Evolutionary conservation across 345 rosid species (phyloP), one percentile per base, ranked within the genome.

Genomic region (Euphorbia pulcherrima): DNA sequence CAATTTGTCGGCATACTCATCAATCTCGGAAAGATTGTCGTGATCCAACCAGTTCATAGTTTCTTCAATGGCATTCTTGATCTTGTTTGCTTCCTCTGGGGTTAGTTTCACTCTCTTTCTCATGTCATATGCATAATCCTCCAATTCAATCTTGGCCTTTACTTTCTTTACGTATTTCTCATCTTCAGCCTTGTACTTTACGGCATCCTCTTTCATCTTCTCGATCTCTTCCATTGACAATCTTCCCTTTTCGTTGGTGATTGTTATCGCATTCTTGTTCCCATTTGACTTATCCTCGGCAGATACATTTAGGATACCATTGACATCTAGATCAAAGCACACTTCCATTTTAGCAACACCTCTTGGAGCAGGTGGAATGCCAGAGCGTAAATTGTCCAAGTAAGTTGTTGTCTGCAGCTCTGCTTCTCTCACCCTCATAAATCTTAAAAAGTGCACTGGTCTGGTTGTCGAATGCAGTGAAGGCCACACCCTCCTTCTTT

Each of bases 331-430:
- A 18, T 74, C 78, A 4, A 78, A 78, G 74, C 78, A 63, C n/a
- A 71, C 73, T 0, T 72, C 71, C 48, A 78, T 78, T 24, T 78
- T 70, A 14, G 78, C 76, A n/a, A 71, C 76, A 8, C 78, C 82
- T 28, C 75, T 58, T 0, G 76, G 74, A 1, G 82, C 78, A 5
- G 82, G 82, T 10, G 76, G 75, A 29, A 78, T 78, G 60, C 78
- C 73, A 0, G 76, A 78, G 70, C 72, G 67, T 75, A 30, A 78
- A 74, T 56, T 74, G 64, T 5, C 81, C 78, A 20, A 78, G 47
- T 56, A 74, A 62, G 57, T 70, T 75, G 61, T 75, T 74, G 67
- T 79, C 71, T 60, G 55, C 60, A 6, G 77, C 69, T 62, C 74
- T 68, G 3, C 68, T 35, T n/a, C 79, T n/a, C n/a, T n/a, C n/a